Base-by-base conservation (phyloP, 2,329 filamentous ascomycete genomes). In the Tolypocladium ovalisporum region DNA sequence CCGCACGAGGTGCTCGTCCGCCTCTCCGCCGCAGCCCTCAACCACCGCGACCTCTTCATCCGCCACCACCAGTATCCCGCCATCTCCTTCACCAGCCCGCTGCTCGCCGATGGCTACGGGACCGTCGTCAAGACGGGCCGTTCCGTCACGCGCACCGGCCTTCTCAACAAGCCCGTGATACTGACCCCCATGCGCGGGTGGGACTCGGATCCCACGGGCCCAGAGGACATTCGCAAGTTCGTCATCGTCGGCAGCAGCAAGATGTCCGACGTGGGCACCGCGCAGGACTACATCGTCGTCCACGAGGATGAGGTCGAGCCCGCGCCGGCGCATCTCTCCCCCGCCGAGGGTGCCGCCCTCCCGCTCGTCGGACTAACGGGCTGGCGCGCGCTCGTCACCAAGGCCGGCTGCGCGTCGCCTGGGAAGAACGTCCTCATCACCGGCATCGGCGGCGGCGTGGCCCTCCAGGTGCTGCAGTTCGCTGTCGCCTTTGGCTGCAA, bases 31-130 rank as follows among this genome's bases (percentile, higher is more conserved):
- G 89, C 87, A 1, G 88, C 93, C 17, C 84, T 97, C 54, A 97
- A 97, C 77, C 94, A 97, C 76, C 88, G 92, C 65, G 94, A 97
- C 72, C 84, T 96, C 64, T 97, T 97, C 76, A 88, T 96, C 73
- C 89, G 93, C 56, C 91, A 94, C 71, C 87, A 92, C 68, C 84
- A 96, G 44, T 97, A 97, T 76, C 93, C 93, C 0, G 87, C 83
- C 64, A 87, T 90, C 56, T 87, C 88, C 15, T 96, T 96, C 71
- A 80, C 82, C 59, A 78, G 85, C 7, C 90, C 93, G 1, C 76
- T 97, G 47, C 81, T 96, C 32, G 85, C 91, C 59, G 93, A 97
- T 69, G 93, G 90, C 62, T 86, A 82, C 64, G 93, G 92, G 56
- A 76, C 81, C 58, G 89, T 97, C 4, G 79, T 86, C 35, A 75